Conservation (phyloP, 1,284 basidiomycete genomes). For the Austroboletus novae-zelandiae region DNA sequence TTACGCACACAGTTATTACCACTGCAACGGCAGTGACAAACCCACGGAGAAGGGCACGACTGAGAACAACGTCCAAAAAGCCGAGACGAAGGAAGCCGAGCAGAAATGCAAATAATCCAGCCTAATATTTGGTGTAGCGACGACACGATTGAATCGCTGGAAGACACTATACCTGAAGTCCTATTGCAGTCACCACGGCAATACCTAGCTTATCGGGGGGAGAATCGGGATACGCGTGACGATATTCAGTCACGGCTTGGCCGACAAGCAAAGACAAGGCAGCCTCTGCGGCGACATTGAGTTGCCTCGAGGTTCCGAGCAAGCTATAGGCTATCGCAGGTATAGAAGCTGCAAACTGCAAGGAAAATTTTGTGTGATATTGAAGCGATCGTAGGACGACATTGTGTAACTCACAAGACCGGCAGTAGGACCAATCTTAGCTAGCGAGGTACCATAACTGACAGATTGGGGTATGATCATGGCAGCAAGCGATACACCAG, state of each 20-base stretch:
- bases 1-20: slow-evolving; percentile 66
- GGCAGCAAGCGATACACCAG: slow-evolving; percentile 85
- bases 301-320: slow-evolving; percentile 80
- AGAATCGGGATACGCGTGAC: slow-evolving; percentile 53
- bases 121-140: slow-evolving; percentile 40
- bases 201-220: slow-evolving; percentile 55
- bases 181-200: slow-evolving; percentile 72
- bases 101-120: slow-evolving; percentile 83
- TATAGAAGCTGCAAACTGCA: slow-evolving; percentile 74
- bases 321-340: slow-evolving; percentile 82
- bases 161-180: slow-evolving; percentile 69
- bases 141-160: neutral
- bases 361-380: slow-evolving; percentile 1
- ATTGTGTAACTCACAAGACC: slow-evolving; percentile 65
- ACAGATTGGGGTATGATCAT: slow-evolving; percentile 92
- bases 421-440: slow-evolving; percentile 76
- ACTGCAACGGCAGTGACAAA: slow-evolving; percentile 82
- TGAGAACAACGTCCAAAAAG: slow-evolving; percentile 94
- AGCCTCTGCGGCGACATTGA: slow-evolving; percentile 89
- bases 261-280: slow-evolving; percentile 87
- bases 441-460: slow-evolving; percentile 86
- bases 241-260: slow-evolving; percentile 72
- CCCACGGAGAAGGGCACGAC: slow-evolving; percentile 81
- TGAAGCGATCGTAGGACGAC: slow-evolving; percentile 11
- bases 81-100: slow-evolving; percentile 88